These are phyloP conservation scores for Avicennia marina DNA, from an alignment of 257 asterid genomes.

Conservation along the genomic window DNA sequence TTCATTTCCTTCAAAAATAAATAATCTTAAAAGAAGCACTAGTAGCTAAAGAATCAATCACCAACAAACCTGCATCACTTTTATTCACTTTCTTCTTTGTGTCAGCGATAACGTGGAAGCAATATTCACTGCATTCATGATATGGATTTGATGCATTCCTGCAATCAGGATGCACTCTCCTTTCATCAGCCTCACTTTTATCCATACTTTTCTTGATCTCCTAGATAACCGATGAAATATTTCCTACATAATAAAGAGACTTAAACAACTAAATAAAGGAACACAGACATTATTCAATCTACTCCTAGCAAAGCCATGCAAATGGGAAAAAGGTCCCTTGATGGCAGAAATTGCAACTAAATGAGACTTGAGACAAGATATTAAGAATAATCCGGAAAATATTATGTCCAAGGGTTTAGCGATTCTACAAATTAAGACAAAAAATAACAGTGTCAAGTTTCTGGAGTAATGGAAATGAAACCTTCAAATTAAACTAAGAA, in stretches of 20 bases:
- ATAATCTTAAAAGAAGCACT: background rate
- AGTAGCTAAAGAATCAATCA: background rate
- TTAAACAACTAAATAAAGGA: background rate
- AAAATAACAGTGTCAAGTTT: no score
- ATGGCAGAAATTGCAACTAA: no score
- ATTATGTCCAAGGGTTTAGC: no score
- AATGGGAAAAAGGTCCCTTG: no score
- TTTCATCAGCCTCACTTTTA: constrained; percentile 26
- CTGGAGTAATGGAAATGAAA: no score
- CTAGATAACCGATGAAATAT: background rate
- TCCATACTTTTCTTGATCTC: background rate
- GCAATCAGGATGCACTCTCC: constrained; percentile 70
- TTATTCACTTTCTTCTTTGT: constrained; percentile 31
- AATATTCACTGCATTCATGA: constrained; percentile 63
- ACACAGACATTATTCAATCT: background rate
- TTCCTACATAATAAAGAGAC: background rate
- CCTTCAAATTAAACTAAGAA: no score
- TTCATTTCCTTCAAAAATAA: background rate
- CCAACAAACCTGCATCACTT: constrained; percentile 29
- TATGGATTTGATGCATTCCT: constrained; percentile 60
- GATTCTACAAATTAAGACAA: no score
- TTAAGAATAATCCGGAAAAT: no score
- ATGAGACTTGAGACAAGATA: no score
- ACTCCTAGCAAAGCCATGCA: no score
- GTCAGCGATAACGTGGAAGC: constrained; percentile 60